Base-by-base conservation (phyloP, 176 grass and related monocot species). In the Oryza australiensis region DNA sequence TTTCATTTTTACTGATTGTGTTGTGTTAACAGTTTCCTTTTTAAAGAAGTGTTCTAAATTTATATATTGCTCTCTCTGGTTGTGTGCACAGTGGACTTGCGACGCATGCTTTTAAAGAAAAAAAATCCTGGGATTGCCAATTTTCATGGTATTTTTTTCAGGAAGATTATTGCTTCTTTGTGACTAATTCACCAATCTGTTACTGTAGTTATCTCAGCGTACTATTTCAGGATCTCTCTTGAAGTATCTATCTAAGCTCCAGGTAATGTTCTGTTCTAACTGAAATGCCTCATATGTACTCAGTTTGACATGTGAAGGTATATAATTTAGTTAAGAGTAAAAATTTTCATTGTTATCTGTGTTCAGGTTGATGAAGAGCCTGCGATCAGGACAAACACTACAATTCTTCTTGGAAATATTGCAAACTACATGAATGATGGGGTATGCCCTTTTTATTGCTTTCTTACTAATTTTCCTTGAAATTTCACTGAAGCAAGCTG, bases 161-260 rank as follows among this genome's bases (percentile, higher is more conserved):
- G 69, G 23, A 43, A 76, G 76, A 68, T 29, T 77, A 49, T 68
- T 27, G 22, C 59, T 83, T 34, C 43, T 72, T 57, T 53, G 77
- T 15, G 37, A 57, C 38, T 88, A 85, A 81, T 82, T 69, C 6
- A 42, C 33, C 84, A 62, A 42, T 55, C 9, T 90, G 53, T 82
- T 81, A 72, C 88, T 85, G 77, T 88, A 99, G 96, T 89, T 99
- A 77, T 99, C 96, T 62, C 96, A 99, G 66, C 88, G 96, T 18
- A 99, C 93, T 35, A 92, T 99, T 67, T 94, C 96, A 85, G 93
- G 96, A 87, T 95, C 96, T 75, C 88, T 99, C 76, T 88, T 99
- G 91, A 99, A 99, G 81, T 99, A 95, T 88, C 93, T 99, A 33
- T 95, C 96, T 82, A 99, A 99, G 83, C 88, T 99, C 70, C 96